These are phyloP conservation scores for Globisporangium paddicum DNA, from an alignment of 352 stramenopile genomes.

Conservation along the genomic window DNA sequence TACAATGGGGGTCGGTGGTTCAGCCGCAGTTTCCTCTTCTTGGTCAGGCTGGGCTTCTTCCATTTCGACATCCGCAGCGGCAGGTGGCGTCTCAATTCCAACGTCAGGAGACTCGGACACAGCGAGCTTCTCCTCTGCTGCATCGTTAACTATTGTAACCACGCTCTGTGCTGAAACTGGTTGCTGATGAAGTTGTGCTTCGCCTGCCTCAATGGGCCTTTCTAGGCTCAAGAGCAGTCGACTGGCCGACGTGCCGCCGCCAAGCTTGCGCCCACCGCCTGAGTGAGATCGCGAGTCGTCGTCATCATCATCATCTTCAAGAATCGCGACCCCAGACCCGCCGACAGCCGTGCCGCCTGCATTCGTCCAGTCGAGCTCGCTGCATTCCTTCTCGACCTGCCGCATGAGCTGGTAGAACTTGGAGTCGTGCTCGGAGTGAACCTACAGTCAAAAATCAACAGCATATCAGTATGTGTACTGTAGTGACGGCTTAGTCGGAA, in stretches of 20 bases:
- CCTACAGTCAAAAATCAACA: constrained; percentile 18
- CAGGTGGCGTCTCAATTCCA: background rate
- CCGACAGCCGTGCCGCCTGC: constrained; percentile 33
- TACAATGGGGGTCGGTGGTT: background rate
- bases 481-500: background rate
- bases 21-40: background rate
- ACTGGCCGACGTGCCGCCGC: constrained; percentile 28
- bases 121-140: background rate
- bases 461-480: background rate
- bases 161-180: background rate
- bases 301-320: constrained; percentile 17
- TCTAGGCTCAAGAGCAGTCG: constrained; percentile 17
- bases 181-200: background rate
- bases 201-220: background rate
- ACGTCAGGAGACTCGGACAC: background rate
- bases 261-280: constrained; percentile 25
- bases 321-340: constrained; percentile 12
- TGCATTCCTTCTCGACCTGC: constrained; percentile 66
- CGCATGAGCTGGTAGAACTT: constrained; percentile 85
- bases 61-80: constrained; percentile 18
- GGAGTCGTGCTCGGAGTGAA: constrained; percentile 71
- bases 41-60: background rate
- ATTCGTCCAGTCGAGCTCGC: constrained; percentile 68
- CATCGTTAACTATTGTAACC: background rate
- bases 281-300: background rate